Conservation (phyloP, 2,329 filamentous ascomycete genomes). For the Exophiala dermatitidis region DNA sequence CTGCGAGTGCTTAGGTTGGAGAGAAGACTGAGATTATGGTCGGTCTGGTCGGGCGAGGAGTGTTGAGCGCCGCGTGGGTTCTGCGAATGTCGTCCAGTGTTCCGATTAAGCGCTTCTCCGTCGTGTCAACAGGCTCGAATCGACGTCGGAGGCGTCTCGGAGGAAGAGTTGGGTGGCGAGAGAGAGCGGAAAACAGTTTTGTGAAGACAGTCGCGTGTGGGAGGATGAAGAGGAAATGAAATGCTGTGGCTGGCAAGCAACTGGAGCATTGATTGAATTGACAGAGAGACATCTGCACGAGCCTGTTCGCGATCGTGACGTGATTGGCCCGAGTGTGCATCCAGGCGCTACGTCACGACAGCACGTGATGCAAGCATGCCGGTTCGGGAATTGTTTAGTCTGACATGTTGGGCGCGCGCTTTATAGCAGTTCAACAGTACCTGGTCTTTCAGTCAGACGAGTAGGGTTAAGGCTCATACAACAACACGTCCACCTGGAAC, state of each 20-base stretch:
- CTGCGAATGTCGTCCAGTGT: too few species aligned
- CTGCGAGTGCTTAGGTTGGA: background rate
- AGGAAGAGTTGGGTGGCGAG: slow-evolving; percentile 1
- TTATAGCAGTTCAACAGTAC: too few species aligned
- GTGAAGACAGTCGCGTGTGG: background rate
- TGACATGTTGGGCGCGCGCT: background rate
- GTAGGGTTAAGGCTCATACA: too few species aligned
- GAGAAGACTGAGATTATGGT: background rate
- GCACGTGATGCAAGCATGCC: background rate
- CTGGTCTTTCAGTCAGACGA: too few species aligned
- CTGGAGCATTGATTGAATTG: too few species aligned
- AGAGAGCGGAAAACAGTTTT: background rate
- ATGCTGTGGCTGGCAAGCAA: background rate
- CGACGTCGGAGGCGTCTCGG: slow-evolving; percentile 16
- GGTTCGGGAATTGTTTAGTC: background rate
- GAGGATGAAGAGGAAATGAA: slow-evolving; percentile 1
- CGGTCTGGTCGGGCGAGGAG: slow-evolving; percentile 15
- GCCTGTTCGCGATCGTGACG: slow-evolving; percentile 21
- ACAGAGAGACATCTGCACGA: too few species aligned
- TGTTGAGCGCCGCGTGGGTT: slow-evolving; percentile 7
- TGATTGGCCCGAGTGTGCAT: slow-evolving; percentile 11
- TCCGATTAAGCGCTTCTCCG: too few species aligned
- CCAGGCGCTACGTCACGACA: slow-evolving; percentile 1
- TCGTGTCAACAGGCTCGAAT: too few species aligned
- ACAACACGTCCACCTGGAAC: too few species aligned